Evolutionary conservation across 2,329 filamentous ascomycete species (phyloP), one percentile per base, ranked within the genome.

Genomic region (Colletotrichum magnum): DNA sequence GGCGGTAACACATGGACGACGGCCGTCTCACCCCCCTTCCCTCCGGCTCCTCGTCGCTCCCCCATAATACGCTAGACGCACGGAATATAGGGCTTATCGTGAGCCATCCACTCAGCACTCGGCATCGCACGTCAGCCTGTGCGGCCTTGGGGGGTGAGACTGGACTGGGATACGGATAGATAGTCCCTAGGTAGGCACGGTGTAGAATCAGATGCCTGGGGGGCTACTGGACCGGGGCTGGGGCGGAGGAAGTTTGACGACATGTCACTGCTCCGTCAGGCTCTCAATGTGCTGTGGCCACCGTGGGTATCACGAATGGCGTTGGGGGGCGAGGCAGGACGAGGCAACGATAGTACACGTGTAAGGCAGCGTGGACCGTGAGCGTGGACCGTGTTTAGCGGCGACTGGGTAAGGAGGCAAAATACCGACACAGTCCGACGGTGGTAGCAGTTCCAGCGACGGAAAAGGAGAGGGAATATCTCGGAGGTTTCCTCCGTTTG

Each of bases 1-100:
- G 48, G 56, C 45, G 58, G 64, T 51, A 47, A 48, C 52, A 63
- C 68, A 63, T 54, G 63, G 64, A 63, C n/a, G 64, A 43, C n/a
- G 53, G 43, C 52, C 57, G 64, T 70, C 68, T 70, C 68, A 68
- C 58, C 52, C 58, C 51, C 51, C 57, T 57, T 59, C 39, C 15
- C 36, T 32, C 47, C 26, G 26, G 43, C 24, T 39, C 48, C 21
- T 43, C 48, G 13, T 52, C 36, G 24, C 28, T 66, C 24, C 61
- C 54, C 65, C 48, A 50, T 68, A 59, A 47, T 65, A 32, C 60
- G 54, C 65, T 68, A 69, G 50, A 45, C 56, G 56, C 61, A 69
- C 61, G 56, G 66, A 51, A 69, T 56, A 56, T 45, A 68, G 60
- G 54, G 60, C 48, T 60, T 57, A 60, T 69, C 61, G 56, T 60